Percentiles rank a stretch among this genome's conserved stretches.
Conservation (phyloP, 768 basidiomycete species). For the Boletus pseudo-olivaceus region DNA sequence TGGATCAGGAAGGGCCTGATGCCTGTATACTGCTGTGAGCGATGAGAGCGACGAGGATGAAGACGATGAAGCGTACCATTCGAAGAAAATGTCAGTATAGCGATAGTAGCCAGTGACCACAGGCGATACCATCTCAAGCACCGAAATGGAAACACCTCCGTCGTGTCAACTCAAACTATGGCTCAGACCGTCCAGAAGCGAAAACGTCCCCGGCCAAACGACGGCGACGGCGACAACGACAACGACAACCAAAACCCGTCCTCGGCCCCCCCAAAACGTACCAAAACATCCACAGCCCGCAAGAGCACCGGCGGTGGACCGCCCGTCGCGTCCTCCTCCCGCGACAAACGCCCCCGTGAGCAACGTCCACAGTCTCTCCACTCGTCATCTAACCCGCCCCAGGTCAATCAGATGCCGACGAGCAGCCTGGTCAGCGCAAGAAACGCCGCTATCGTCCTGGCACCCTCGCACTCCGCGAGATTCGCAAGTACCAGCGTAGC, state of each 20-base stretch:
- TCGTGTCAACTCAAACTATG: constrained; percentile 39
- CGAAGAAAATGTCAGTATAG: constrained; percentile 82
- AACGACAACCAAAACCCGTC: constrained; percentile 20
- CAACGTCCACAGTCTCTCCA: constrained; percentile 1
- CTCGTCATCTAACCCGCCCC: constrained; percentile 9
- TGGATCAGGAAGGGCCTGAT: constrained; percentile 50
- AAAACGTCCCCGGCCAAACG: constrained; percentile 30
- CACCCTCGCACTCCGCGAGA: constrained; percentile 86
- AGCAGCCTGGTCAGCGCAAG: constrained; percentile 34
- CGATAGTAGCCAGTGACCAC: constrained; percentile 73
- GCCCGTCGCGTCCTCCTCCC: constrained; percentile 27
- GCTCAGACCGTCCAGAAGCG: constrained; percentile 65
- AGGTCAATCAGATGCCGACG: constrained; percentile 25
- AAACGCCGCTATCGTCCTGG: constrained; percentile 82
- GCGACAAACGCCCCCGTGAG: constrained; percentile 28
- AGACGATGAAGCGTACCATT: constrained; percentile 51
- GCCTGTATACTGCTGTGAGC: constrained; percentile 38
- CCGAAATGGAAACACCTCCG: constrained; percentile 5
- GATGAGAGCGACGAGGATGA: neutral
- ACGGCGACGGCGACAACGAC: constrained; percentile 30
- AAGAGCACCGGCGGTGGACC: constrained; percentile 75
- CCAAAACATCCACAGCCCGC: constrained; percentile 64
- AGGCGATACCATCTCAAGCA: constrained; percentile 33
- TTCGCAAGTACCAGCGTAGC: constrained; percentile 90
- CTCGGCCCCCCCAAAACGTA: constrained; percentile 40